A percentile compares a stretch with the other conserved stretches of the same genome.
These are phyloP conservation scores for Meyerozyma smithsonii DNA, from an alignment of 1,139 yeast genomes.

Conservation along the genomic window DNA sequence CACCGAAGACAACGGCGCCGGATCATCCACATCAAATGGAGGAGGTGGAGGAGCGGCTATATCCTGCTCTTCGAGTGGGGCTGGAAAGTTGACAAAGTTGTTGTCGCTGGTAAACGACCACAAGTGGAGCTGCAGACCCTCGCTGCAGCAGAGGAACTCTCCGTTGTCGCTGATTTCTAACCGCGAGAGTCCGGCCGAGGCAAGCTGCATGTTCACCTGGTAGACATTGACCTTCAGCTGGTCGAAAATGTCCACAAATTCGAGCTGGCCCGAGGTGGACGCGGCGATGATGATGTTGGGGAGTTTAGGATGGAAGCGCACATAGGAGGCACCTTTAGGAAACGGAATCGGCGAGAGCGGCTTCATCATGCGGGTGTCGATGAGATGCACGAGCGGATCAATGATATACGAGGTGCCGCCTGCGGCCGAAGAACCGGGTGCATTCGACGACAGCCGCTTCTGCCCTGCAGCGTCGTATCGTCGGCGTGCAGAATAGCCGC, in stretches of 20 bases:
- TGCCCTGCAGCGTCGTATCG: conserved; percentile 19
- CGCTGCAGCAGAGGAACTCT: conserved; percentile 68
- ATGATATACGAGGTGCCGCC: conserved; percentile 19
- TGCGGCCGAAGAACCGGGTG: background rate
- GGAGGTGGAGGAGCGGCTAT: conserved; percentile 19
- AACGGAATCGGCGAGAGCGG: conserved; percentile 80
- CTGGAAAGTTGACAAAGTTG: conserved; percentile 44
- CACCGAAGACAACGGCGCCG: conserved; percentile 58
- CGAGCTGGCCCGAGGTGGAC: conserved; percentile 76
- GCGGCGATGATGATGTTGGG: conserved; percentile 76
- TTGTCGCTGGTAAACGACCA: conserved; percentile 56
- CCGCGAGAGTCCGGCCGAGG: conserved; percentile 40
- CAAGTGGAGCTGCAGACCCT: conserved; percentile 63
- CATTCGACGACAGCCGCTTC: too few species aligned
- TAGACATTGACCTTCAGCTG: conserved; percentile 60
- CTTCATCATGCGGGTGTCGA: conserved; percentile 71
- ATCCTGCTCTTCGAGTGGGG: conserved; percentile 50
- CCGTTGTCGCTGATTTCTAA: conserved; percentile 77
- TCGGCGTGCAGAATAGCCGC: conserved; percentile 67
- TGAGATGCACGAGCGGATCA: conserved; percentile 82
- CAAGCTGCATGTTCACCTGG: conserved; percentile 53
- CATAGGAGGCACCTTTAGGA: conserved; percentile 86
- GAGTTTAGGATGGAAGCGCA: conserved; percentile 79
- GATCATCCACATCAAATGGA: conserved; percentile 28
- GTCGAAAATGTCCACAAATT: conserved; percentile 77